Base-by-base conservation (phyloP, 2,329 filamentous ascomycete genomes). In the Ceratocystis papillata region DNA sequence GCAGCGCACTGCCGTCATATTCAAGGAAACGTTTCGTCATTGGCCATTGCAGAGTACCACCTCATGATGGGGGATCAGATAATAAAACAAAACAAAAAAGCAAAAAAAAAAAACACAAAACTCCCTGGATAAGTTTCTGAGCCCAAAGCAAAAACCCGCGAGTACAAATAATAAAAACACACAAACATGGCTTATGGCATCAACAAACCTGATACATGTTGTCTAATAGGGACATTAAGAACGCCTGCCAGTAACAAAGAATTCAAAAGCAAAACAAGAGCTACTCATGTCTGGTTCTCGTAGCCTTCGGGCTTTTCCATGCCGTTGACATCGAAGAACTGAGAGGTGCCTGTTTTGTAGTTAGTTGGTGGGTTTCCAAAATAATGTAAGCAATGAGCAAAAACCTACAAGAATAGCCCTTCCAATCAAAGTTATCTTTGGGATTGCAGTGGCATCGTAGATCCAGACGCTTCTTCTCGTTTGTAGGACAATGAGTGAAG, bases 341-440 rank as follows among this genome's bases (percentile, higher is more conserved):
- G 85, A 44, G 88, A 84, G 64, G 93, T 96, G 71, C 76, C 76
- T 77, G 62, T 2, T 15, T 59, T 30, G 4, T 44, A 28, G 64
- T 48, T 67, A 57, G 53, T 33, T 30, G 2, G 5, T 6, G 15
- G 22, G 20, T 41, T 25, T 15, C 53, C 5, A 1, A 17, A 63
- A 12, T 30, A 17, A 48, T 59, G 17, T 70, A 66, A 63, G 62
- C 73, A 69, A 22, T 20, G 20, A 8, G 28, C 10, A 20, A 44
- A 45, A 4, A 80, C 89, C 80, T 84, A 95, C 92, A 97, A 75
- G 90, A 96, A 76, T 96, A 97, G 64, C 89, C 89, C 77, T 96
- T 96, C 95, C 95, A 99, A 77, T 99, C 94, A 80, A 99, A 99
- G 80, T 99, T 99, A 68, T 97, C 89, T 73, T 87, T 87, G 6